Percentiles rank a stretch among this genome's conserved stretches.
Conservation (phyloP, 2,329 filamentous ascomycete genomes). For the Stromatinia cepivora region DNA sequence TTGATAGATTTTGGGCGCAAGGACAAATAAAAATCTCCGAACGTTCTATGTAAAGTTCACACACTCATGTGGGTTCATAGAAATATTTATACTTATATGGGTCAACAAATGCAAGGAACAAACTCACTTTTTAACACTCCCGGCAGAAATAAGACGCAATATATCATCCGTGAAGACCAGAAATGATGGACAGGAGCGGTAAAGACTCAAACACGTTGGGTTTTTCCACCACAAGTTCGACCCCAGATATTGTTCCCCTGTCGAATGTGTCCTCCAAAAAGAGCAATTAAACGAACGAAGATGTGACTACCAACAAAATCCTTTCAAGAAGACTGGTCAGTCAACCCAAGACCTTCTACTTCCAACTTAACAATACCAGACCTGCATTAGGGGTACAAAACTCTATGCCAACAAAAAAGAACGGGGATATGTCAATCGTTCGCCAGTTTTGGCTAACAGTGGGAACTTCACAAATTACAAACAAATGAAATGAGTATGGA, state of each 20-base stretch:
- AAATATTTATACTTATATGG: slow-evolving; percentile 2
- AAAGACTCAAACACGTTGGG: not conserved
- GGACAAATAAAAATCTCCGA: not conserved
- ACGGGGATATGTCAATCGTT: not conserved
- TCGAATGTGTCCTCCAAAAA: not conserved
- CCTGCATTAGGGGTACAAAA: not conserved
- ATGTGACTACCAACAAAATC: not conserved
- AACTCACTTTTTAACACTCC: not conserved
- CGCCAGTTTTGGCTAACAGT: not conserved
- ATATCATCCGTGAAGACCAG: not conserved
- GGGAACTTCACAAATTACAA: not conserved
- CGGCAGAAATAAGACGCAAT: not conserved
- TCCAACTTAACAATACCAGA: not conserved
- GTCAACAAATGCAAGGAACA: not conserved
- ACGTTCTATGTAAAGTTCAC: not conserved
- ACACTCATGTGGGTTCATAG: slow-evolving; percentile 15
- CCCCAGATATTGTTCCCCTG: slow-evolving; percentile 4
- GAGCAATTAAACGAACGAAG: not conserved
- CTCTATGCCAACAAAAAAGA: not conserved
- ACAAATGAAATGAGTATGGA: not conserved
- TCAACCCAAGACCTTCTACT: not conserved
- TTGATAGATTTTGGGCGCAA: not conserved
- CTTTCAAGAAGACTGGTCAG: not conserved
- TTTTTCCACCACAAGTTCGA: not conserved
- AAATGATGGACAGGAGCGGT: slow-evolving; percentile 2